These are phyloP conservation scores for Saccharomyces hybrid DNA, from an alignment of 1,139 yeast species.

Conservation along the genomic window DNA sequence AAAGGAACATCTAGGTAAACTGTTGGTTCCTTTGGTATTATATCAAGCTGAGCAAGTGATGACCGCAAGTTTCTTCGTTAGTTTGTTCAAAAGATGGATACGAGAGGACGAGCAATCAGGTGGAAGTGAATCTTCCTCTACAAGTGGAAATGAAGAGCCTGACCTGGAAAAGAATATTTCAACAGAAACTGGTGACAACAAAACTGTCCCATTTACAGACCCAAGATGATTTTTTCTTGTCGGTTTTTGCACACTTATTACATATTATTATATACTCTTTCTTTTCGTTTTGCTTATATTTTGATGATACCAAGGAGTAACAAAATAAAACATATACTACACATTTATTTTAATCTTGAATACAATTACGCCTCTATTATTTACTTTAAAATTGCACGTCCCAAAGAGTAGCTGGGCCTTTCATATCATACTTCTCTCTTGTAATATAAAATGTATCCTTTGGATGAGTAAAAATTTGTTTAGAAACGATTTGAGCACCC, in stretches of 20 bases:
- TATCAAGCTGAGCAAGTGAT: constrained; percentile 84
- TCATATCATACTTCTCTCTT: constrained; percentile 64
- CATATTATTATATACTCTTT: neutral
- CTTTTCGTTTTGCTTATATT: too few species aligned
- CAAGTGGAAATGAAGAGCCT: neutral
- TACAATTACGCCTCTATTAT: constrained; percentile 4
- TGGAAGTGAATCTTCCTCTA: neutral
- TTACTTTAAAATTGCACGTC: constrained; percentile 34
- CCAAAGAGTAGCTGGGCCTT: constrained; percentile 65
- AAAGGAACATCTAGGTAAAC: constrained; percentile 55
- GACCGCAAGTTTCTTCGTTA: constrained; percentile 61
- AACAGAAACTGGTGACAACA: neutral
- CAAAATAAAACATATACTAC: neutral
- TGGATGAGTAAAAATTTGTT: constrained; percentile 64
- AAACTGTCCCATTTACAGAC: neutral
- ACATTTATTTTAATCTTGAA: neutral
- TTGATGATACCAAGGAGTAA: too few species aligned
- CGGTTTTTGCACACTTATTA: neutral
- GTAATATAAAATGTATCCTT: constrained; percentile 65
- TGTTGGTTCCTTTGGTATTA: constrained; percentile 72
- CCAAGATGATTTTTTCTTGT: neutral
- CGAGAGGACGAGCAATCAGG: constrained; percentile 8
- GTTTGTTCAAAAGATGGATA: constrained; percentile 56
- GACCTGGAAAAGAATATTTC: neutral
- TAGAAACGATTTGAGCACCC: constrained; percentile 84